Base-by-base conservation (phyloP, 768 basidiomycete genomes). In the Termitomyces sp. region DNA sequence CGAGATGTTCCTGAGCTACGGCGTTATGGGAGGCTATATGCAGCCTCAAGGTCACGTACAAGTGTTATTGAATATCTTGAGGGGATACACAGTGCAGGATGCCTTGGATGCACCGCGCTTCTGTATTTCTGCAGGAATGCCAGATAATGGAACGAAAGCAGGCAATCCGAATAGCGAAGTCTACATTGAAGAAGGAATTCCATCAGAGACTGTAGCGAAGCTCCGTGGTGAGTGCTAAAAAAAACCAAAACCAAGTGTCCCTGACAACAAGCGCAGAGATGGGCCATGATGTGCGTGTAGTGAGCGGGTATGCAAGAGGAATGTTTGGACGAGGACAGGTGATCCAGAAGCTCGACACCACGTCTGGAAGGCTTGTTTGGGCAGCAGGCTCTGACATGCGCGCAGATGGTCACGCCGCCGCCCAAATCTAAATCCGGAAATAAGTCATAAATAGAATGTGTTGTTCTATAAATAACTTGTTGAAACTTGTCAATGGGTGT, bases 11-110 rank as follows among this genome's bases (percentile, higher is more conserved):
- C 70, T 97, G 63, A 86, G 86, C 52, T 96, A 88, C 61, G 94
- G 93, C 54, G 91, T 94, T 22, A 94, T 95, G 94, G 92, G 90
- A 55, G 90, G 89, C 1, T 92, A 84, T 71, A 94, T 93, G 90
- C 91, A 97, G 83, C 96, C 96, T 1, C 94, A 96, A 78, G 95
- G 97, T 0, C 96, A 98, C 64, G 82, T 98, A 4, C 97, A 99
- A 72, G 94, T 98, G 7, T 77, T 98, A 26, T 72, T 98, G 30
- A 97, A 94, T 68, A 81, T 97, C 53, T 80, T 98, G 28, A 83
- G 94, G 47, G 95, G 95, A 2, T 92, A 85, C 70, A 89, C 86
- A 2, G 81, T 86, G 0, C 97, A 99, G 73, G 85, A 91, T 3
- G 91, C 94, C 14, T 82, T 99, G 38, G 96, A 98, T 71, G 89